These are phyloP conservation scores for Anisodus tanguticus DNA, from an alignment of 257 asterid genomes.

Conservation along the genomic window DNA sequence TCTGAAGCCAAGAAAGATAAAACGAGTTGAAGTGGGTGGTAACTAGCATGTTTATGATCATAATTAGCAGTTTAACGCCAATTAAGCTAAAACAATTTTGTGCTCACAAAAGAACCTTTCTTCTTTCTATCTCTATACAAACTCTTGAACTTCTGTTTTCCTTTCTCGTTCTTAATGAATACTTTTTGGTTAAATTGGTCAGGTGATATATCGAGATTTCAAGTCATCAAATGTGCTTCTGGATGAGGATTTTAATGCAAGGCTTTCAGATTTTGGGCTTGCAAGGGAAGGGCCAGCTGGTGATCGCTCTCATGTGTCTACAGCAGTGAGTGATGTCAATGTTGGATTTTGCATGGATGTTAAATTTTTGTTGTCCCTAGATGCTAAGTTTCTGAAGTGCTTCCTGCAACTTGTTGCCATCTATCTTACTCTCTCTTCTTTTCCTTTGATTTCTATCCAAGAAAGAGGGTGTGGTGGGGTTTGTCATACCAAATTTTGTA, in stretches of 20 bases:
- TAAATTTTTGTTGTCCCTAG: not conserved
- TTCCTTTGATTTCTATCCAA: not conserved
- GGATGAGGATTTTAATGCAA: conserved; percentile 77
- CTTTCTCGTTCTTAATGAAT: conserved; percentile 18
- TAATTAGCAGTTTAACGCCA: not conserved
- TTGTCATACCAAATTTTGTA: not conserved
- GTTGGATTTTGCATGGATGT: not conserved
- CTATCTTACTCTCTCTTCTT: not conserved
- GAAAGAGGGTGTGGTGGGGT: not conserved
- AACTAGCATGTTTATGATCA: not conserved
- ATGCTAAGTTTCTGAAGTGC: not conserved
- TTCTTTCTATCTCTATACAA: not conserved
- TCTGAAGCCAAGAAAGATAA: conserved; percentile 20
- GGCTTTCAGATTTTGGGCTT: conserved; percentile 92
- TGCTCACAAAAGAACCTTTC: not conserved
- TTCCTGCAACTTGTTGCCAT: not conserved
- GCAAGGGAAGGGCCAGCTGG: conserved; percentile 95
- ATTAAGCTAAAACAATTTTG: not conserved
- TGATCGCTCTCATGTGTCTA: conserved; percentile 80
- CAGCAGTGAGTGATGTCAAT: conserved; percentile 65
- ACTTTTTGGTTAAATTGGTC: conserved; percentile 20
- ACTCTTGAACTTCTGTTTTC: conserved; percentile 1
- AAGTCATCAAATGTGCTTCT: conserved; percentile 83
- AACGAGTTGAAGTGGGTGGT: not conserved
- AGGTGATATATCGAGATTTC: conserved; percentile 94